Base-by-base conservation (phyloP, 1,139 yeast species). In the Debaryomyces sp. region DNA sequence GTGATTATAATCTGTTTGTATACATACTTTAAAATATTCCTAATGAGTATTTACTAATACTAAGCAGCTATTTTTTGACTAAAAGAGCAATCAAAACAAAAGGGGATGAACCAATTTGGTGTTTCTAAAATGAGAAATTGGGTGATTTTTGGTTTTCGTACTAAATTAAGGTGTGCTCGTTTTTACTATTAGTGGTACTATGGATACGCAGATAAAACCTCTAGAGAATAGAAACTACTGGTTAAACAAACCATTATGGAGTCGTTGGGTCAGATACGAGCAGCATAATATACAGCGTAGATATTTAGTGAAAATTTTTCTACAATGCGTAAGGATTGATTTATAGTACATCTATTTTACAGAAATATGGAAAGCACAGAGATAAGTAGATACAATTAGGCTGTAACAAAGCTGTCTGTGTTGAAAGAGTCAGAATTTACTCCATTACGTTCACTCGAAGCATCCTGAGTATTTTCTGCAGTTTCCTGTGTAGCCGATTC, bases 91-190 rank as follows among this genome's bases (percentile, higher is more conserved):
- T 43, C 52, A 50, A 49, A 51, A 51, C 52, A 51, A 49, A 49
- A 51, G 53, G 53, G 50, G 50, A 45, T 38, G 45, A 47, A 39
- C 51, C 54, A 45, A 50, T 50, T 50, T 51, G 54, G 54, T 50
- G 54, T 48, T 51, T 47, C 45, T 42, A 45, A 47, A 49, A 48
- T 41, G 48, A 48, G 52, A 47, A 43, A 46, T 35, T 43, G 38
- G 30, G 43, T 33, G 37, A 23, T 34, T 45, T 35, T 36, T 27
- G 45, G 38, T 26, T 36, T 17, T 36, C 37, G 41, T 18, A 35
- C 38, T 34, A 43, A 23, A 23, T 18, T 5, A 26, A 21, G 13
- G 22, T 29, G 24, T 37, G 29, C 46, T 29, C 22, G 13, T 12
- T 36, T 43, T 43, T 33, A 42, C 45, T 34, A n/a, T 9, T 23